Percentiles rank a stretch among this genome's conserved stretches.
Evolutionary conservation across 2,329 filamentous ascomycete genomes (phyloP).

Genomic region (Akanthomyces dipterigenus): DNA sequence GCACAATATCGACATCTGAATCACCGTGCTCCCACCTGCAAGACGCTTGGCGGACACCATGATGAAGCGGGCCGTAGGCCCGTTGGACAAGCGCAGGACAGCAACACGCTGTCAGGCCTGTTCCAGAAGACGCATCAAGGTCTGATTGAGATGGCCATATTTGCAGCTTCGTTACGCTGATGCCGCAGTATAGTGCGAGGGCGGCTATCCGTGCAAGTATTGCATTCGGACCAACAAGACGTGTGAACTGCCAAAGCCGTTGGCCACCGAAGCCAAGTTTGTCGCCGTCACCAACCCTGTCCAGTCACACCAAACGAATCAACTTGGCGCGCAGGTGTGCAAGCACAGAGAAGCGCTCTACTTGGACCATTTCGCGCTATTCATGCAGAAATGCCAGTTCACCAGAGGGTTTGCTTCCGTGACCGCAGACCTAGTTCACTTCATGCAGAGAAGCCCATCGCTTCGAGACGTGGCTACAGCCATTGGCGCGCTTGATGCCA

Average conservation of each 20-base stretch:
- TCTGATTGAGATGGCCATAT: background rate
- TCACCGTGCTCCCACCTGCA: no score
- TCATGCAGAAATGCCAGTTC: slow-evolving; percentile 11
- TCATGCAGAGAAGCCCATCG: slow-evolving; percentile 14
- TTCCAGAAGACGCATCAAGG: background rate
- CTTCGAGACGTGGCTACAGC: slow-evolving; percentile 17
- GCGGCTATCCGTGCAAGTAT: slow-evolving; percentile 19
- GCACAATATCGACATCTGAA: no score
- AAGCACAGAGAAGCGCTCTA: slow-evolving; percentile 2
- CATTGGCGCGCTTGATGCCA: slow-evolving; percentile 22
- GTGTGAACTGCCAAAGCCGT: slow-evolving; percentile 14
- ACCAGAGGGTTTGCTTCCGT: slow-evolving; percentile 12
- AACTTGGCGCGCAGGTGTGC: background rate
- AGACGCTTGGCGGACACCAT: no score
- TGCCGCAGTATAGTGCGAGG: slow-evolving; percentile 17
- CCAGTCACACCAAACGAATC: background rate
- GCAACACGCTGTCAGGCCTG: slow-evolving; percentile 4
- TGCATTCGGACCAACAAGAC: slow-evolving; percentile 20
- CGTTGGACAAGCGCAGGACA: slow-evolving; percentile 21
- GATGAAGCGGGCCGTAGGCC: slow-evolving; percentile 18
- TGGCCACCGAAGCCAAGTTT: slow-evolving; percentile 6
- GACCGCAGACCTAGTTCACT: slow-evolving; percentile 4
- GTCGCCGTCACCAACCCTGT: background rate
- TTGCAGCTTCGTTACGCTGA: background rate
- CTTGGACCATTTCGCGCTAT: slow-evolving; percentile 14